Base-by-base conservation (phyloP, 75 land plant genomes). In the Ceratopteris richardii region DNA sequence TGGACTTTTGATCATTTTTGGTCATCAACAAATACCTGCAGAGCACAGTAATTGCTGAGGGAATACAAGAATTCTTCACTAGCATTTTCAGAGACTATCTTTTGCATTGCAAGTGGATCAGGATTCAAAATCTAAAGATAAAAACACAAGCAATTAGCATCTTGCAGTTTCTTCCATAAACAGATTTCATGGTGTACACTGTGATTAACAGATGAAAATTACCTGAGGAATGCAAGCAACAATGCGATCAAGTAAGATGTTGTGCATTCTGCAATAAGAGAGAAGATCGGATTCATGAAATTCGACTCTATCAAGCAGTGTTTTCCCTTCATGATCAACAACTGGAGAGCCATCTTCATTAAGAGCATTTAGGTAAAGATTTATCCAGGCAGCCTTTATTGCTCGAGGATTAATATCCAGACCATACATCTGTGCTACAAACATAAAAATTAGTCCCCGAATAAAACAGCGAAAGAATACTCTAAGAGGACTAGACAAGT, bases 151-250 rank as follows among this genome's bases (percentile, higher is more conserved):
- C 29, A 52, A 10, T 52, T 10, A 27, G 39, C 2, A 3, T n/a
- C 43, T 17, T 2, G 13, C 16, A 36, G 19, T 20, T 37, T 37
- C 20, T 22, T 18, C 29, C 44, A 24, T 10, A 4, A 36, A 58
- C 11, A 9, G 29, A 29, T 30, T 2, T 57, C n/a, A 16, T 16
- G 22, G 25, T 40, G 9, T 14, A 40, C 51, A 14, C 20, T 48
- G 51, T 48, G 51, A 11, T 48, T 48, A 21, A 9, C 12, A 71
- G 28, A 51, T 51, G 37, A 33, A 33, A 33, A 3, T 24, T 4
- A 93, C 98, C 95, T 89, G 98, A 29, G 98, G 98, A 63, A 94
- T 94, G 75, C 98, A 94, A 44, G 91, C 98, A 68, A 94, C 75
- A 52, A 94, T 83, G 16, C 96, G 82, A 25, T 94, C 98, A n/a